These are phyloP conservation scores for Claviceps quebecensis DNA, from an alignment of 2,329 filamentous ascomycete genomes.

Conservation along the genomic window DNA sequence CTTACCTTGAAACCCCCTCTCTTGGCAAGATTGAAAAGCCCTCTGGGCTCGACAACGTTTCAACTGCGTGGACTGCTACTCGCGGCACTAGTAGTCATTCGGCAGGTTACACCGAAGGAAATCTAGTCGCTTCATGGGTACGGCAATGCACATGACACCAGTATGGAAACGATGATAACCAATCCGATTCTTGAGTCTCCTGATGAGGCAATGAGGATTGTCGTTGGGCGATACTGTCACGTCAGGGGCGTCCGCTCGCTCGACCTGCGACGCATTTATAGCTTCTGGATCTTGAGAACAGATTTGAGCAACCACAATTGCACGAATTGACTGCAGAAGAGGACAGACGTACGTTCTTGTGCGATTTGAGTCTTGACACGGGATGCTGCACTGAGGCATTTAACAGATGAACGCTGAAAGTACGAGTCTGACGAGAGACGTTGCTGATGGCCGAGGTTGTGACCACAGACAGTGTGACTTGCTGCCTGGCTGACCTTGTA, in stretches of 20 bases:
- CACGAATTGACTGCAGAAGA: not conserved
- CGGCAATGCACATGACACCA: not conserved
- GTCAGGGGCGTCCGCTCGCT: too few relatives aligned
- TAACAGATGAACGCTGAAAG: too few relatives aligned
- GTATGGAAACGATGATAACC: not conserved
- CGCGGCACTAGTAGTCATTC: not conserved
- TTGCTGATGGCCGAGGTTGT: not conserved
- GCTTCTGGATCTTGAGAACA: not conserved
- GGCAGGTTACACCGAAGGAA: not conserved
- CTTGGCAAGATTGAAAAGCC: not conserved
- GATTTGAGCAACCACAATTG: not conserved
- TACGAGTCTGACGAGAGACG: not conserved
- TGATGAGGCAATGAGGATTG: not conserved
- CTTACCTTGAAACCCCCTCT: not conserved
- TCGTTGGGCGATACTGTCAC: not conserved
- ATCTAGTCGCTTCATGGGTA: not conserved
- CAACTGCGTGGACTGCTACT: not conserved
- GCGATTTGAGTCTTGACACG: not conserved
- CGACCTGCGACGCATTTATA: too few relatives aligned
- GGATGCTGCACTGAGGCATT: not conserved
- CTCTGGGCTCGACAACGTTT: not conserved
- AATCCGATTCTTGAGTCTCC: not conserved
- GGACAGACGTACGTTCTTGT: not conserved
- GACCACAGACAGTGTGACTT: too few relatives aligned
- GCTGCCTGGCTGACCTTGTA: not conserved